Conservation (phyloP, 495 filamentous ascomycete species). For the Daldinia bambusicola region DNA sequence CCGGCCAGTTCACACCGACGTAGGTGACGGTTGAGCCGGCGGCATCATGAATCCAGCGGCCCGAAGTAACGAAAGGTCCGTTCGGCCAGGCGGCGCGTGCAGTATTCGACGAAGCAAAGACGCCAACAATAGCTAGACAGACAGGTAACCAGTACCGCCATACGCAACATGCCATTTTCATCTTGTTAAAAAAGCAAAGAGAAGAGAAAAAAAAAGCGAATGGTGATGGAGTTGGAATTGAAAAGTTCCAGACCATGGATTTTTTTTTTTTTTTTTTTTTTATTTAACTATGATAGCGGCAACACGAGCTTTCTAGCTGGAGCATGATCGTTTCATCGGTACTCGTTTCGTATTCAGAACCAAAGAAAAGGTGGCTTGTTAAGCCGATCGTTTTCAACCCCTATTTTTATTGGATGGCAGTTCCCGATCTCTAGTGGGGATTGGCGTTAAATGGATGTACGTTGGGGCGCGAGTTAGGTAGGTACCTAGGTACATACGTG, state of each 20-base stretch:
- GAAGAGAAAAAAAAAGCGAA: conserved; percentile 8
- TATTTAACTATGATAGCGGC: too few species aligned
- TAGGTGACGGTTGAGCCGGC: conserved; percentile 58
- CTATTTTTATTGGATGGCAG: conserved; percentile 29
- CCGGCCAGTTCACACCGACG: conserved; percentile 68
- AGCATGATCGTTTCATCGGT: conserved; percentile 35
- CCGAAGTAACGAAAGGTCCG: conserved; percentile 51
- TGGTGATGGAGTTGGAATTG: conserved; percentile 18
- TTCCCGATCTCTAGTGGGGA: conserved; percentile 23
- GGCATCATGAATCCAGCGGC: conserved; percentile 62
- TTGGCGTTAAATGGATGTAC: conserved; percentile 2
- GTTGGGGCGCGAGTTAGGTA: too few species aligned
- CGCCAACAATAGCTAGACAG: conserved; percentile 16
- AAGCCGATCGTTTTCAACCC: conserved; percentile 24
- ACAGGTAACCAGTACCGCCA: conserved; percentile 20
- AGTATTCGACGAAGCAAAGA: conserved; percentile 23
- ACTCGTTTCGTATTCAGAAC: conserved; percentile 30
- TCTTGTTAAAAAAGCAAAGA: too few species aligned
- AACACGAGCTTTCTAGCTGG: conserved; percentile 10
- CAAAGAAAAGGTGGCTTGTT: conserved; percentile 23
- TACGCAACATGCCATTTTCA: conserved; percentile 18
- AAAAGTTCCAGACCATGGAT: conserved; percentile 13
- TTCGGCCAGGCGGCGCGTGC: conserved; percentile 47
- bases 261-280: too few species aligned
- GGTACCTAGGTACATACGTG: too few species aligned